Evolutionary conservation across 108 stramenopile genomes (phyloP).

Genomic region (Cyclostephanos invisitatus): DNA sequence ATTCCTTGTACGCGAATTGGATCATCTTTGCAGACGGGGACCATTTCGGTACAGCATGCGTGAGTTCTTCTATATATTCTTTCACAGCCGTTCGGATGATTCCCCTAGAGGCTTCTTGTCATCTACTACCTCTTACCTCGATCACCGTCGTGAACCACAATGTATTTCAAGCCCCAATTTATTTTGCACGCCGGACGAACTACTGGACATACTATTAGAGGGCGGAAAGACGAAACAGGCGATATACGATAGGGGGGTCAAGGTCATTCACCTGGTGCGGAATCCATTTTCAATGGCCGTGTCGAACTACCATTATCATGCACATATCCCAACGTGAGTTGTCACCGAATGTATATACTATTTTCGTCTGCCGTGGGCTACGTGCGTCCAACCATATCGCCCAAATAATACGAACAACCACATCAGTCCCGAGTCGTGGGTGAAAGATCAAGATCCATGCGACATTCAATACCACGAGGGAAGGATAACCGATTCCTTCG

Average conservation of each 20-base stretch:
- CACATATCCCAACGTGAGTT: slow-evolving; percentile 13
- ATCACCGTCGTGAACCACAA: not conserved
- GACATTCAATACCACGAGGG: slow-evolving; percentile 11
- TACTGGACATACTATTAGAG: slow-evolving; percentile 21
- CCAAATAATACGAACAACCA: not conserved
- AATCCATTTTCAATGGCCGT: slow-evolving; percentile 32
- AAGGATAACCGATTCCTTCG: not conserved
- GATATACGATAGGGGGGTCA: slow-evolving; percentile 17
- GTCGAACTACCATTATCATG: slow-evolving; percentile 32
- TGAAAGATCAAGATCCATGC: slow-evolving; percentile 25
- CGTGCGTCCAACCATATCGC: not conserved
- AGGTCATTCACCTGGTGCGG: slow-evolving; percentile 23
- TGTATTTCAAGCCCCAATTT: slow-evolving; percentile 17
- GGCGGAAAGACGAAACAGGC: not conserved
- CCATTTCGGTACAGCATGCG: slow-evolving; percentile 16
- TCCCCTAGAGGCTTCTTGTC: not conserved
- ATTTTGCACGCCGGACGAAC: slow-evolving; percentile 17
- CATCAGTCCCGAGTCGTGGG: slow-evolving; percentile 15
- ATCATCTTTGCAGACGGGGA: not conserved
- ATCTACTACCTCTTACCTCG: not conserved
- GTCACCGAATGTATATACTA: not conserved
- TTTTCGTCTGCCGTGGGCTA: not conserved
- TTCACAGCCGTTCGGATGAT: not conserved
- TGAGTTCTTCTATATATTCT: not conserved
- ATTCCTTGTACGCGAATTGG: not conserved